Conservation (phyloP, 768 basidiomycete species). For the Royoungia palumana region DNA sequence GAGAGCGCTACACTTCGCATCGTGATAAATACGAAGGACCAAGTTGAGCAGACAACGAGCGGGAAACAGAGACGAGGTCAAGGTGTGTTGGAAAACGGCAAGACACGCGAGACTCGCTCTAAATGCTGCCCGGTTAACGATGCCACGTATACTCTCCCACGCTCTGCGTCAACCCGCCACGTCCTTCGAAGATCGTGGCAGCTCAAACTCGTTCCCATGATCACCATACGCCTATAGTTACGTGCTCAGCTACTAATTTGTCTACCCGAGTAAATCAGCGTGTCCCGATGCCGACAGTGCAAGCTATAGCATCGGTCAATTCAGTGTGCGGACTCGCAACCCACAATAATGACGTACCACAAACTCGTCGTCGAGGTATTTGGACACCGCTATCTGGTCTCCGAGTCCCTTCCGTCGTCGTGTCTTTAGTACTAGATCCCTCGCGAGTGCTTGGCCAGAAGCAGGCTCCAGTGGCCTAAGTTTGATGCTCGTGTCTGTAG, state of each 20-base stretch:
- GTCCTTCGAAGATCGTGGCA: not conserved
- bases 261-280: constrained; percentile 79
- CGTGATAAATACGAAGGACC: constrained; percentile 61
- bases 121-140: constrained; percentile 33
- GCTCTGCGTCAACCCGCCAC: constrained; percentile 10
- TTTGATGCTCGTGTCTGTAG: constrained; percentile 95
- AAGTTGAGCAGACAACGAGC: constrained; percentile 37
- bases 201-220: not conserved
- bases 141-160: constrained; percentile 50
- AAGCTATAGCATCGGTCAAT: constrained; percentile 47
- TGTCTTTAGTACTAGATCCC: constrained; percentile 95
- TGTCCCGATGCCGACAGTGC: constrained; percentile 96
- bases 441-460: constrained; percentile 89
- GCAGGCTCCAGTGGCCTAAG: constrained; percentile 95
- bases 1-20: constrained; percentile 92
- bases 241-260: constrained; percentile 7
- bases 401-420: constrained; percentile 94
- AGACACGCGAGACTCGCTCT: constrained; percentile 24
- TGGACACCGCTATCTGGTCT: constrained; percentile 95
- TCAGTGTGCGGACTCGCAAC: constrained; percentile 6
- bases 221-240: constrained; percentile 9
- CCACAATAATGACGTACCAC: constrained; percentile 51
- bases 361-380: constrained; percentile 97
- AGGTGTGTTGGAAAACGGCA: constrained; percentile 14
- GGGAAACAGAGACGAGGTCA: constrained; percentile 27